phyloP scores from a whole-genome alignment of 768 basidiomycete species.

The Suillus lakei region DNA sequence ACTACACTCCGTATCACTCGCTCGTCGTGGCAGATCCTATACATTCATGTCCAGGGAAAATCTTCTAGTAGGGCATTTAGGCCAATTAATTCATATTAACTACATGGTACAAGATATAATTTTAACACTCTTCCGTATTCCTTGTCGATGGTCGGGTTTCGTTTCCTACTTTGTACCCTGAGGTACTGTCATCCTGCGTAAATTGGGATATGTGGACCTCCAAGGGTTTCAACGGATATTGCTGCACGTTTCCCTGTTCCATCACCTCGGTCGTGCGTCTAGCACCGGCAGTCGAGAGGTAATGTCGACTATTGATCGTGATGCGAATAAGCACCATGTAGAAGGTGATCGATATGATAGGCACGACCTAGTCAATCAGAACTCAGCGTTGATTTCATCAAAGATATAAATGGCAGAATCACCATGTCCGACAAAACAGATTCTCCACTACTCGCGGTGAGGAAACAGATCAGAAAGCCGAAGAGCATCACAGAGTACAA shows the following conservation, averaged over 20 bases:
- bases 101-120: not conserved
- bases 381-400: not conserved
- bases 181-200: not conserved
- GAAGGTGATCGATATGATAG: not conserved
- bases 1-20: too few species aligned
- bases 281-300: not conserved
- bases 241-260: not conserved
- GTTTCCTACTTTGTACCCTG: not conserved
- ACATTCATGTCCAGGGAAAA: not conserved
- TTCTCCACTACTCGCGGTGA: not conserved
- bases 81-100: not conserved
- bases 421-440: conserved; percentile 11
- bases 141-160: not conserved
- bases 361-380: not conserved
- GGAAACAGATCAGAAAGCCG: conserved; percentile 10
- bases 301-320: not conserved
- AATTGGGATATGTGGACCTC: conserved; percentile 6
- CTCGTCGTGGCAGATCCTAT: not conserved
- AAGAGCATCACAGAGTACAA: conserved; percentile 13
- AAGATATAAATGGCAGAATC: not conserved
- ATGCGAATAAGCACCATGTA: conserved; percentile 1
- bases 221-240: conserved; percentile 1
- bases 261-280: not conserved
- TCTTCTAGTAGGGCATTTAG: not conserved
- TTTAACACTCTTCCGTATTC: not conserved